Base-by-base conservation (phyloP, 169 alveolate genomes). In the Eimeria brunetti region DNA sequence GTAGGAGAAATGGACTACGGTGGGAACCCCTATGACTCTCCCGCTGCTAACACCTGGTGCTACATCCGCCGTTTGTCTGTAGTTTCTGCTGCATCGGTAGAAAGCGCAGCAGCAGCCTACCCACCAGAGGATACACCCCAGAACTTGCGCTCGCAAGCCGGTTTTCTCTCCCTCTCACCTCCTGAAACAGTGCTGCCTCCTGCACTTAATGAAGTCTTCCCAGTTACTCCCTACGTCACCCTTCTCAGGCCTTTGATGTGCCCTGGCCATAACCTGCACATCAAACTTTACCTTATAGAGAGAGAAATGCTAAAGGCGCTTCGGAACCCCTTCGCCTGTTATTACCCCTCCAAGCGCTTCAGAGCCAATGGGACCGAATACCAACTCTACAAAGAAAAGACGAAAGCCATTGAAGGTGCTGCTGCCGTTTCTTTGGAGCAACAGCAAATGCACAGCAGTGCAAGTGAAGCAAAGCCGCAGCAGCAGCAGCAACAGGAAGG, bases 271-370 rank as follows among this genome's bases (percentile, higher is more conserved):
- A 24, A 60, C n/a, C 46, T 84, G 14, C 91, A 84, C 58, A 69
- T 84, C 49, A 33, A n/a, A 22, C 46, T 84, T 22, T 92, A 92
- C 36, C 51, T 81, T 18, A 33, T 86, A 80, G 95, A 92, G 49
- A 41, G 92, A 27, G 85, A 88, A 24, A 44, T 83, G 71, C 41
- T 92, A 58, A 88, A 88, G 27, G 49, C 60, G 11, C 76, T 92
- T 36, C 36, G 95, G 27, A 92, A 81, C 46, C 95, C 95, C 5
- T 81, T 92, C 44, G 86, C 95, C 11, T 46, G 73, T 4, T 92
- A 92, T 56, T 92, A 64, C 83, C 95, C 95, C 22, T 60, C 95
- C 20, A 83, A 30, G 7, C 95, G 56, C 12, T 81, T 81, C 46
- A 30, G 88, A 62, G 64, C 92, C 1, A 30, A 27, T 11, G 95